A percentile compares a stretch with the other conserved stretches of the same genome.
phyloP scores from a whole-genome alignment of 2,329 filamentous ascomycete species.

The Sporothrix mexicana region DNA sequence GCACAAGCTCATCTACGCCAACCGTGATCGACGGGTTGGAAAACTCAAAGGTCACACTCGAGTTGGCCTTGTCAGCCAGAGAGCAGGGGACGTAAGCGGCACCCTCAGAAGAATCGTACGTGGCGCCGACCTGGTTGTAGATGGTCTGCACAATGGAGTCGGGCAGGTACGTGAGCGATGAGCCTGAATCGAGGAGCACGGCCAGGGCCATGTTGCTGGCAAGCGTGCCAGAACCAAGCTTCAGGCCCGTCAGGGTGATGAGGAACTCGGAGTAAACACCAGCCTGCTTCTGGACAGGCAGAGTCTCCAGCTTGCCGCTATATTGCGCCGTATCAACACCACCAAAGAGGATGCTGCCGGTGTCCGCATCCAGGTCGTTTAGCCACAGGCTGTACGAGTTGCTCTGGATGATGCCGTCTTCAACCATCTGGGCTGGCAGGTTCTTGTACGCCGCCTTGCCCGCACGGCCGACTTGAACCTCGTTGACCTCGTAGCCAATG shows the following conservation, averaged over 20 bases:
- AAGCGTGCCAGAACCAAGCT: constrained; percentile 50
- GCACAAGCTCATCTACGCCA: constrained; percentile 63
- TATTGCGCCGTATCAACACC: constrained; percentile 73
- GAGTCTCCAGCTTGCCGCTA: constrained; percentile 64
- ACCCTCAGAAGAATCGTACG: constrained; percentile 59
- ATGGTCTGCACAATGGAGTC: constrained; percentile 59
- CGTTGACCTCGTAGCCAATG: constrained; percentile 80
- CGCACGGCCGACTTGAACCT: constrained; percentile 70
- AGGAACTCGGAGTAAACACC: constrained; percentile 67
- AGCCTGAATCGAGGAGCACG: constrained; percentile 74
- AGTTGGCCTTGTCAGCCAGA: constrained; percentile 50
- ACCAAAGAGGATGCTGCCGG: constrained; percentile 74
- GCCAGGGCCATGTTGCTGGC: constrained; percentile 59
- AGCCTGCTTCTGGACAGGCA: constrained; percentile 66
- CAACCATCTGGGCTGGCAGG: constrained; percentile 68
- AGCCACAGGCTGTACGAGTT: constrained; percentile 78
- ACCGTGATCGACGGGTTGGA: constrained; percentile 61
- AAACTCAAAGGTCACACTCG: constrained; percentile 61
- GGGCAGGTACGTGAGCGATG: constrained; percentile 71
- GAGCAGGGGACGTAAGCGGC: constrained; percentile 68
- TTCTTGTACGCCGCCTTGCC: constrained; percentile 66
- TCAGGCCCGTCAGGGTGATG: constrained; percentile 69
- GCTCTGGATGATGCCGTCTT: constrained; percentile 65
- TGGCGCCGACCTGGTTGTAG: constrained; percentile 63
- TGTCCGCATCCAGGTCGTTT: constrained; percentile 70